These are phyloP conservation scores for Allium cepa DNA, from an alignment of 106 monocot species.

Conservation along the genomic window DNA sequence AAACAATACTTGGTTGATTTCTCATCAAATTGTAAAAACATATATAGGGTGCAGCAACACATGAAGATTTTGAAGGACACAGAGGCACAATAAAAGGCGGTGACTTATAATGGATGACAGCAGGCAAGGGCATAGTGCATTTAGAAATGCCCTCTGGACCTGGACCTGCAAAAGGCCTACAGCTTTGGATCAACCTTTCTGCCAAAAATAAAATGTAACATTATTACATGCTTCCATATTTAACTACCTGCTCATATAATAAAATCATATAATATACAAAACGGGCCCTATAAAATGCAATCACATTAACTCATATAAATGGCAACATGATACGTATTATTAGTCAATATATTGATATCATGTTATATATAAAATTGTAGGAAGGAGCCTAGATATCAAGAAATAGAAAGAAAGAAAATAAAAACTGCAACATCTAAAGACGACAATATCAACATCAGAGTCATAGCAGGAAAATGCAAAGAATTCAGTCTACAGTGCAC, in stretches of 20 bases:
- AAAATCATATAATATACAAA: not conserved
- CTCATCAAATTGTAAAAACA: not conserved
- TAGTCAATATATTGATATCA: constrained; percentile 1
- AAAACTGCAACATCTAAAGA: constrained; percentile 6
- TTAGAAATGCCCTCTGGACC: constrained; percentile 59
- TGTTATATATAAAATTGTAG: constrained; percentile 10
- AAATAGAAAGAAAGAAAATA: constrained; percentile 60
- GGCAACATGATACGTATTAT: not conserved
- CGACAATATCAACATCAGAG: constrained; percentile 42
- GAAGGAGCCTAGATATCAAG: constrained; percentile 78
- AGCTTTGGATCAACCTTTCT: constrained; percentile 94
- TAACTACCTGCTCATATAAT: not conserved
- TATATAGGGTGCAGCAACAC: constrained; percentile 63
- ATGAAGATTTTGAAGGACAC: constrained; percentile 76
- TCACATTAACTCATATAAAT: not conserved
- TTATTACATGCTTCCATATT: not conserved
- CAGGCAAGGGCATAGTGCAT: constrained; percentile 74
- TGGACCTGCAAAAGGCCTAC: constrained; percentile 54
- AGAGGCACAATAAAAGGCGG: constrained; percentile 69
- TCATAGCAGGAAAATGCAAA: constrained; percentile 72
- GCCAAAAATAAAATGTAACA: constrained; percentile 74
- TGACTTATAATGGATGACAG: constrained; percentile 92
- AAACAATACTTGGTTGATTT: not conserved
- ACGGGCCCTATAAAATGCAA: not conserved
- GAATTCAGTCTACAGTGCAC: constrained; percentile 58